Base-by-base conservation (phyloP, 2,329 filamentous ascomycete species). In the Graphilbum ipis-grandicollis region DNA sequence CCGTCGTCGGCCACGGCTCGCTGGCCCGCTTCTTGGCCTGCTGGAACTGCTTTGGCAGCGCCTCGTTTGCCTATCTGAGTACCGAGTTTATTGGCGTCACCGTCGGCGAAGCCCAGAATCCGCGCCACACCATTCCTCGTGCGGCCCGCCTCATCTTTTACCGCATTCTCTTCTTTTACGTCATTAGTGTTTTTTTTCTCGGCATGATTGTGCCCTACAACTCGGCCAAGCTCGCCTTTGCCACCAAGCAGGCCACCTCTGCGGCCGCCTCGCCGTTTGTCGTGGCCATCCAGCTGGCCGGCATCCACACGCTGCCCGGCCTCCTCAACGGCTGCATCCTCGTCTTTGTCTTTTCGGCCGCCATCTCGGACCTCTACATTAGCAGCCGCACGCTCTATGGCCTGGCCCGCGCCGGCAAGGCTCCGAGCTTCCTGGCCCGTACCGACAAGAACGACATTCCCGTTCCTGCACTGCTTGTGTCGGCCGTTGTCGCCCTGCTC, bases 151-250 rank as follows among this genome's bases (percentile, higher is more conserved):
- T 78, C 39, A 79, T 73, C 26, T 75, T 80, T 51, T 73, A 66
- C 54, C 74, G 75, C 21, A 79, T 80, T 47, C 50, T 76, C 41
- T 61, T 79, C 53, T 80, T 80, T 58, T 80, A 80, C 55, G 60
- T 74, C 38, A 52, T 74, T 26, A 70, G 66, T 5, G 72, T 79
- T 14, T 57, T 79, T 34, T 62, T 79, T 28, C 56, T 80, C 6
- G 75, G 75, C 41, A 77, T 77, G 61, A 58, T 75, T 9, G 69
- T 80, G 1, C 71, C 73, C 0, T 79, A 75, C 56, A 57, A 78
- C 53, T 51, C 51, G 31, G n/a, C 41, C 1, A 15, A 46, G 18
- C 55, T 69, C 15, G 1, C 15, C n/a, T 19, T 33, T 12, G 38
- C 38, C 23, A 52, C 65, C 10, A 56, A 55, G 9, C 63, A 65